These are phyloP conservation scores for Aspergillus neotritici DNA, from an alignment of 2,329 filamentous ascomycete genomes.

Conservation along the genomic window DNA sequence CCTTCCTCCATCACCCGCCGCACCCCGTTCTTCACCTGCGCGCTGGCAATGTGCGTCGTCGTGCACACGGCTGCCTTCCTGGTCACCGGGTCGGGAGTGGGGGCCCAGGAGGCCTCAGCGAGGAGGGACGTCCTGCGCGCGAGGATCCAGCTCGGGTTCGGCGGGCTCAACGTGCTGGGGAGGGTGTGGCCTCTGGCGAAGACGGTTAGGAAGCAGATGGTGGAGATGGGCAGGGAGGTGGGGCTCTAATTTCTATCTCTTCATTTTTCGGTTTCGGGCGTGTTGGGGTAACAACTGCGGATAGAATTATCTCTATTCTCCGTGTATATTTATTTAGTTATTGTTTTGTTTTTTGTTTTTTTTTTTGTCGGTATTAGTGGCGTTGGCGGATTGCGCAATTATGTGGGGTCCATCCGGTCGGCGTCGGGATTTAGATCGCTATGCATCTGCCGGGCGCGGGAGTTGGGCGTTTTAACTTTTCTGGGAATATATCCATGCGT, in stretches of 20 bases:
- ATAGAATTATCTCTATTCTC: too few relatives aligned
- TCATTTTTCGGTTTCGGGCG: too few relatives aligned
- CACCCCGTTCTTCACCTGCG: slow-evolving; percentile 74
- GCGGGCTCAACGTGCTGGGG: slow-evolving; percentile 24
- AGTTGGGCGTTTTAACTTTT: too few relatives aligned
- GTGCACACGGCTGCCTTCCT: slow-evolving; percentile 71
- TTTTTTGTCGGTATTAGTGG: too few relatives aligned
- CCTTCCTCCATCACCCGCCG: slow-evolving; percentile 55
- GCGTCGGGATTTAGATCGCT: too few relatives aligned
- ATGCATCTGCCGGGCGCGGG: too few relatives aligned
- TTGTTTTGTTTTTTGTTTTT: too few relatives aligned
- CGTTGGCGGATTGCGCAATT: too few relatives aligned
- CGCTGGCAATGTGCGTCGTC: slow-evolving; percentile 65
- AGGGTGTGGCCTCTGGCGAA: slow-evolving; percentile 28
- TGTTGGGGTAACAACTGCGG: too few relatives aligned
- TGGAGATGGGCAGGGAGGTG: slow-evolving; percentile 18
- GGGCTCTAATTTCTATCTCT: slow-evolving; percentile 1
- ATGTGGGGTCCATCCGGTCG: too few relatives aligned
- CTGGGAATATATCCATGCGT: too few relatives aligned
- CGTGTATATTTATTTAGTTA: too few relatives aligned
- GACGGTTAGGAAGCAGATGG: slow-evolving; percentile 23
- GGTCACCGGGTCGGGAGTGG: slow-evolving; percentile 16
- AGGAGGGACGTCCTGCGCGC: slow-evolving; percentile 22
- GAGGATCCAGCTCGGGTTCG: slow-evolving; percentile 26
- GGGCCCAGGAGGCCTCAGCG: slow-evolving; percentile 25